These are phyloP conservation scores for Boletus hoseneyae DNA, from an alignment of 1,284 basidiomycete genomes.

Conservation along the genomic window DNA sequence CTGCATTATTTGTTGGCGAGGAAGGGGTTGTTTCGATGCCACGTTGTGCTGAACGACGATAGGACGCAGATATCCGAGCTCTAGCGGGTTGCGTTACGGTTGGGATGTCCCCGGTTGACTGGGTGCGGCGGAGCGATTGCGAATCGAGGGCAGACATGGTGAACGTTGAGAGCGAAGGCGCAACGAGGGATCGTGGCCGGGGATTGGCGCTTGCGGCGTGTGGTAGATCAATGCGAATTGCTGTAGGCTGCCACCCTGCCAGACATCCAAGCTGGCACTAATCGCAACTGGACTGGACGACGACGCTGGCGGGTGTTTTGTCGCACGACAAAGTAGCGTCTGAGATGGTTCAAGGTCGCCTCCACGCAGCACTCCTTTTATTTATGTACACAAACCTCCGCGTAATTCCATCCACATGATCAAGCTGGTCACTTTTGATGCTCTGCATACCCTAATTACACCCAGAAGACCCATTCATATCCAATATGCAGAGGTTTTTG, in stretches of 20 bases:
- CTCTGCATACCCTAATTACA: slow-evolving; percentile 63
- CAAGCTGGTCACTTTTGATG: slow-evolving; percentile 65
- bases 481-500: slow-evolving; percentile 66
- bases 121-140: slow-evolving; percentile 34
- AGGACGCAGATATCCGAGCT: slow-evolving; percentile 29
- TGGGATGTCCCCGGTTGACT: slow-evolving; percentile 37
- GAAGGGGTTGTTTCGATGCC: slow-evolving; percentile 20
- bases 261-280: slow-evolving; percentile 20
- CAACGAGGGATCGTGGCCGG: slow-evolving; percentile 17
- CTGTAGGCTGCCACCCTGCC: slow-evolving; percentile 14
- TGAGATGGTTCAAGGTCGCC: slow-evolving; percentile 3
- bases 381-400: slow-evolving; percentile 15
- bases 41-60: slow-evolving; percentile 27
- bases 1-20: slow-evolving; percentile 19
- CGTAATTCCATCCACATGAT: slow-evolving; percentile 13
- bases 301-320: neutral
- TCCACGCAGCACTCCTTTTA: slow-evolving; percentile 13
- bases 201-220: slow-evolving; percentile 33
- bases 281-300: slow-evolving; percentile 14
- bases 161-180: slow-evolving; percentile 17
- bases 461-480: slow-evolving; percentile 63
- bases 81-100: slow-evolving; percentile 23
- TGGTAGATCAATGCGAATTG: slow-evolving; percentile 12
- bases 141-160: slow-evolving; percentile 33
- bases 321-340: neutral